Percentiles rank a stretch among this genome's conserved stretches.
Evolutionary conservation across 306 rosid genomes (phyloP).

Genomic region (Spatholobus suberectus): DNA sequence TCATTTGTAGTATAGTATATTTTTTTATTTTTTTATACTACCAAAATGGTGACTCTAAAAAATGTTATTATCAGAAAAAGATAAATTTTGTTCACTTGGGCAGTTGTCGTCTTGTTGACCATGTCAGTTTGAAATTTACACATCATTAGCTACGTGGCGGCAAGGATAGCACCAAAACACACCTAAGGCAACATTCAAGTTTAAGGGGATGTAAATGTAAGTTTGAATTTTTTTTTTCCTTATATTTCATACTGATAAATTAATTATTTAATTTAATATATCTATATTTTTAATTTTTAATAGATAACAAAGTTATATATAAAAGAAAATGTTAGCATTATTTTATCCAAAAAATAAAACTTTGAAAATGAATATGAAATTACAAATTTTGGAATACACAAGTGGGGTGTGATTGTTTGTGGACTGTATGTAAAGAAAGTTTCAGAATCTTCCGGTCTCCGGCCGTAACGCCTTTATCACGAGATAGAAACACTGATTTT

Average conservation of each 20-base stretch:
- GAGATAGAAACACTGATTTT: not conserved
- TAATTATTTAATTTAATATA: not conserved
- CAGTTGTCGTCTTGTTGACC: not conserved
- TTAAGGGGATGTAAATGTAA: not conserved
- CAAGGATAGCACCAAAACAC: not conserved
- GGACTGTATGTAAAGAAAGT: not conserved
- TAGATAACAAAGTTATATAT: not conserved
- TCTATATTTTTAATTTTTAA: not conserved
- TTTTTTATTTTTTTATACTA: too few species aligned
- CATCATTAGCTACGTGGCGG: not conserved
- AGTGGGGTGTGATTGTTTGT: not conserved
- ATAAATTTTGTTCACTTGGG: not conserved
- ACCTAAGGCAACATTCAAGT: not conserved
- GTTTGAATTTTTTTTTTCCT: not conserved
- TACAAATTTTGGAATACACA: not conserved
- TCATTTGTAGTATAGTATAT: not conserved
- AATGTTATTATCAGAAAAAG: not conserved
- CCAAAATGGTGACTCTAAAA: not conserved
- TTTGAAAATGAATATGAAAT: not conserved
- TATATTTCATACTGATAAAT: not conserved
- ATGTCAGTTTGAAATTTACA: not conserved
- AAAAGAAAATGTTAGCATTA: not conserved
- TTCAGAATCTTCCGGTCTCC: not conserved
- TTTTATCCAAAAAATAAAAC: not conserved
- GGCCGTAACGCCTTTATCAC: not conserved